phyloP scores from a whole-genome alignment of 768 basidiomycete genomes.

The Auriscalpium microsporum region DNA sequence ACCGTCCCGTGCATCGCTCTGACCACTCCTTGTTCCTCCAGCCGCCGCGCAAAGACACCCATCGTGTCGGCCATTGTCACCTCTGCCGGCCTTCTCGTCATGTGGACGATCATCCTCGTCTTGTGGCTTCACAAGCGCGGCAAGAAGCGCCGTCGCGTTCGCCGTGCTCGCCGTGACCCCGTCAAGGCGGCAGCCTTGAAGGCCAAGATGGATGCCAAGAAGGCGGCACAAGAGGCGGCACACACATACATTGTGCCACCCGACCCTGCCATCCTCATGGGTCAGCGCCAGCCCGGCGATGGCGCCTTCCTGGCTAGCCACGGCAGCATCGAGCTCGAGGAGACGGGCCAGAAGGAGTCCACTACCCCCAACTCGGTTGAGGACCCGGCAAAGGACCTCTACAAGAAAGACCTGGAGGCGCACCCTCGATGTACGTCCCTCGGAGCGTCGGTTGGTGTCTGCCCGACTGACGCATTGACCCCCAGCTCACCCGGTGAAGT shows the following conservation, averaged over 20 bases:
- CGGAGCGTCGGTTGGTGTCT: too few species aligned
- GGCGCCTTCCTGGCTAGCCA: not conserved
- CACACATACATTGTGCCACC: constrained; percentile 14
- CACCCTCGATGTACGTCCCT: too few species aligned
- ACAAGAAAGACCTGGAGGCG: too few species aligned
- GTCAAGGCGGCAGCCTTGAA: not conserved
- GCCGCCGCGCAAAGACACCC: constrained; percentile 12
- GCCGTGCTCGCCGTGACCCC: constrained; percentile 6
- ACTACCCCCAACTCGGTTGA: too few species aligned
- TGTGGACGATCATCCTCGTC: constrained; percentile 8
- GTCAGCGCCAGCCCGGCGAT: constrained; percentile 9
- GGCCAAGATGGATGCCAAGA: not conserved
- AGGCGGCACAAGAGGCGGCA: constrained; percentile 4
- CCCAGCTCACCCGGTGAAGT: too few species aligned
- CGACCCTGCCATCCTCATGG: constrained; percentile 12
- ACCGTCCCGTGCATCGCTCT: not conserved
- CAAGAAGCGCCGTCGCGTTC: constrained; percentile 8
- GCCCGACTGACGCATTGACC: too few species aligned
- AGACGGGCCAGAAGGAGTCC: not conserved
- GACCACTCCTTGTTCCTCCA: not conserved
- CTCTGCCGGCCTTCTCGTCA: not conserved
- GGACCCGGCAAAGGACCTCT: too few species aligned
- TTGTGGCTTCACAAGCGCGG: constrained; percentile 7
- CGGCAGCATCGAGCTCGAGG: constrained; percentile 1
- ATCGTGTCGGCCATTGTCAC: constrained; percentile 11